Evolutionary conservation across 768 basidiomycete species (phyloP), one percentile per base, ranked within the genome.

Genomic region (Podaxis rugospora): DNA sequence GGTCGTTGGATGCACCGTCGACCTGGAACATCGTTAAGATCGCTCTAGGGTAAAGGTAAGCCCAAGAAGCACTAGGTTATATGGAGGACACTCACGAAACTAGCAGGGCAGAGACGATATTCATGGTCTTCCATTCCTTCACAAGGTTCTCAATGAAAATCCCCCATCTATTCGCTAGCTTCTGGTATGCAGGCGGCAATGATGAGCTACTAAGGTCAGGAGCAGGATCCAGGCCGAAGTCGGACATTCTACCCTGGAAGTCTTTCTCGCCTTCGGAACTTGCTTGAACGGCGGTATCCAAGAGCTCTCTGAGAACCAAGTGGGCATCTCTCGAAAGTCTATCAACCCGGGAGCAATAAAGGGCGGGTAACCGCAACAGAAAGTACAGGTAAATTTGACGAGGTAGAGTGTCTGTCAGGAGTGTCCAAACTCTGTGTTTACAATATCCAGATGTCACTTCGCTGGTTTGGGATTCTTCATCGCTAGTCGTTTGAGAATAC

Each of bases 281-380:
- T 32, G 63, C 65, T 35, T 68, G 68, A 56, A 79, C 71, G 0
- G 71, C 72, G 76, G 80, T 77, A 47, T 72, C 66, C 51, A 78
- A 71, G 27, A 89, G 74, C 58, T 89, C 86, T 6, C 80, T 80
- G 64, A 79, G 75, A 51, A 80, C 84, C 51, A 88, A 67, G 44
- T 87, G 80, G 1, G 86, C 86, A 49, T 86, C 85, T 62, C 84
- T 80, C 56, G 87, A 88, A 25, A 89, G 78, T 28, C 81, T 76
- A 2, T 83, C 80, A 11, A 89, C 87, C 0, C 88, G 79, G 5
- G 46, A 16, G 25, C 52, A 58, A 21, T 53, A 53, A 21, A 51
- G 47, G 27, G 36, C 49, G 1, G 62, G 62, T 1, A 63, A 42
- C n/a, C 51, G 62, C 23, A 44, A 16, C 28, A 49, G 54, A 42